phyloP scores from a whole-genome alignment of 805 yeast species.

The Saccharomycopsis microspora region DNA sequence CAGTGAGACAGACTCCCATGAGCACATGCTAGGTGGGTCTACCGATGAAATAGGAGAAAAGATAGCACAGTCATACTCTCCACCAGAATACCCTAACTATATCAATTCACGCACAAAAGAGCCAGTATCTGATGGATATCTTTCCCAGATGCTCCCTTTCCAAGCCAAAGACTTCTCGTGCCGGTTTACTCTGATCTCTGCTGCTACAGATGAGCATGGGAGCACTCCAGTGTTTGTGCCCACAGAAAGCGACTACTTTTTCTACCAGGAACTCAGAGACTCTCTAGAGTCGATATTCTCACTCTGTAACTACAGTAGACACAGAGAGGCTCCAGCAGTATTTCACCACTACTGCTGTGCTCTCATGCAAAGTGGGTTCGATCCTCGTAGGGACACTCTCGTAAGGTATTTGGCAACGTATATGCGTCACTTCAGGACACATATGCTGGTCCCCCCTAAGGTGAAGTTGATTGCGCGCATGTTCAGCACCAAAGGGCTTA shows the following conservation, averaged over 20 bases:
- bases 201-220: background rate
- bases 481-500: slow-evolving; percentile 12
- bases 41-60: no score
- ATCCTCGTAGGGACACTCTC: slow-evolving; percentile 13
- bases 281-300: slow-evolving; percentile 2
- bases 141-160: slow-evolving; percentile 7
- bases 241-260: slow-evolving; percentile 4
- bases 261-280: slow-evolving; percentile 8
- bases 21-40: no score
- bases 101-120: no score
- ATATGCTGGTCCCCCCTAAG: slow-evolving; percentile 1
- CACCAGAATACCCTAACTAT: no score
- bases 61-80: no score
- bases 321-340: slow-evolving; percentile 11
- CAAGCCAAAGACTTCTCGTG: slow-evolving; percentile 14
- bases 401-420: slow-evolving; percentile 9
- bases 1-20: no score
- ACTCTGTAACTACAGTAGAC: slow-evolving; percentile 1
- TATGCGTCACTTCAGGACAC: background rate
- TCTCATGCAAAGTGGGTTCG: slow-evolving; percentile 14
- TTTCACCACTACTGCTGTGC: slow-evolving; percentile 11
- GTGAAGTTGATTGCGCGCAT: slow-evolving; percentile 14
- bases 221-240: slow-evolving; percentile 8
- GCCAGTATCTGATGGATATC: no score
- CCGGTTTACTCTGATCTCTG: slow-evolving; percentile 8